Percentiles rank a stretch among this genome's conserved stretches.
phyloP scores from a whole-genome alignment of 495 filamentous ascomycete genomes.

The Pseudevernia furfuracea region DNA sequence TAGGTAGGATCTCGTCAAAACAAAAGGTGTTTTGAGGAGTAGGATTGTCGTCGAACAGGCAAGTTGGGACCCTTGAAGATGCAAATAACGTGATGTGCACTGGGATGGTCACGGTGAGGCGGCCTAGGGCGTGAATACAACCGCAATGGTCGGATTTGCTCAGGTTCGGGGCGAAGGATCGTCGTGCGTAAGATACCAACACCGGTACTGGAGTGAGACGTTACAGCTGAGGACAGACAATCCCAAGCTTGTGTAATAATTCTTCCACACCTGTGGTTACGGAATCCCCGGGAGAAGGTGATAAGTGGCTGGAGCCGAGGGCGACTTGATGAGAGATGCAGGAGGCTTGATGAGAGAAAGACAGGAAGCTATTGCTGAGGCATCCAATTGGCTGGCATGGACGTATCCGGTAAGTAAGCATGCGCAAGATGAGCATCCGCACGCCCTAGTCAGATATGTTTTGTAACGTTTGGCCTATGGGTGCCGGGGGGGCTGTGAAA shows the following conservation, averaged over 20 bases:
- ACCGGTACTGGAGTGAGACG: neutral
- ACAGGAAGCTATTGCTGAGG: constrained; percentile 3
- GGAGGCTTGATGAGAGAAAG: neutral
- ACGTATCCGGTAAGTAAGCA: constrained; percentile 6
- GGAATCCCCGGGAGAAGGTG: neutral
- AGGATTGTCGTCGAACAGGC: neutral
- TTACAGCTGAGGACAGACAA: neutral
- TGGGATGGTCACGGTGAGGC: constrained; percentile 10
- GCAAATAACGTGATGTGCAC: constrained; percentile 6
- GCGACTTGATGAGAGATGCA: neutral
- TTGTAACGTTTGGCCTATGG: constrained; percentile 2
- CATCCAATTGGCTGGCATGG: constrained; percentile 22
- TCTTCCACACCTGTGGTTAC: neutral
- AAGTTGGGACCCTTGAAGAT: neutral
- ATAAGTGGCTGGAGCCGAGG: neutral
- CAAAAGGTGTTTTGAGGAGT: neutral
- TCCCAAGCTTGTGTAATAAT: neutral
- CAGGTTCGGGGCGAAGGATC: constrained; percentile 16
- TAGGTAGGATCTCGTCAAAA: neutral
- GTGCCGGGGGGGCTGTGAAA: constrained; percentile 5
- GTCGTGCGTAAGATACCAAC: constrained; percentile 10
- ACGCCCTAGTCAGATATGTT: neutral
- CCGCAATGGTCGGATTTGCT: constrained; percentile 12
- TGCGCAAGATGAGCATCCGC: constrained; percentile 11
- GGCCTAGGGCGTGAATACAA: constrained; percentile 9